phyloP scores from a whole-genome alignment of 345 rosid species.

The Bruguiera sexangula region DNA sequence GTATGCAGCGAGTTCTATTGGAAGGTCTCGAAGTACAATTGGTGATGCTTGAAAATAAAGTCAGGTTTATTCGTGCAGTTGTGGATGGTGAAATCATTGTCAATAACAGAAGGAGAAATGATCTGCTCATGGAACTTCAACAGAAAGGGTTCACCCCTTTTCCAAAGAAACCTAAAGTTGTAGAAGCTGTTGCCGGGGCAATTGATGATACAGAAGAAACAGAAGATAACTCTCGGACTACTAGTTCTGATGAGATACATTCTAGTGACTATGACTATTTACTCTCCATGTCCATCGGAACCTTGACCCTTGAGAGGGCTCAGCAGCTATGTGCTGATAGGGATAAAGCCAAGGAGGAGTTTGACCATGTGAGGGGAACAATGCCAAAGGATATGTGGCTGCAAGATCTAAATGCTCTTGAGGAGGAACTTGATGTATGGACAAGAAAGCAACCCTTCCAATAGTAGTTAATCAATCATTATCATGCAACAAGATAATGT shows the following conservation, averaged over 20 bases:
- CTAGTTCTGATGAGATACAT: constrained; percentile 27
- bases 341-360: constrained; percentile 53
- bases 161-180: constrained; percentile 56
- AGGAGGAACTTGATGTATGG: constrained; percentile 65
- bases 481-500: neutral
- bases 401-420: constrained; percentile 68
- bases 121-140: constrained; percentile 64
- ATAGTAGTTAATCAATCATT: neutral
- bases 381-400: constrained; percentile 68
- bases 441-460: neutral
- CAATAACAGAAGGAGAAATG: constrained; percentile 82
- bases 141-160: constrained; percentile 79
- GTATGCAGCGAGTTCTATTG: constrained; percentile 53
- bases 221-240: constrained; percentile 44
- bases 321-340: constrained; percentile 54
- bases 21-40: constrained; percentile 63
- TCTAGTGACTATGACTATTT: constrained; percentile 83
- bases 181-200: constrained; percentile 73
- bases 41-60: constrained; percentile 80
- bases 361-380: constrained; percentile 51
- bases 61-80: constrained; percentile 80
- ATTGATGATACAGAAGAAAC: constrained; percentile 50
- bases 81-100: constrained; percentile 81
- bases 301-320: constrained; percentile 78
- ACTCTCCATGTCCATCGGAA: constrained; percentile 70